phyloP scores from a whole-genome alignment of 176 grass and related monocot genomes.

The Zoysia pacifica region DNA sequence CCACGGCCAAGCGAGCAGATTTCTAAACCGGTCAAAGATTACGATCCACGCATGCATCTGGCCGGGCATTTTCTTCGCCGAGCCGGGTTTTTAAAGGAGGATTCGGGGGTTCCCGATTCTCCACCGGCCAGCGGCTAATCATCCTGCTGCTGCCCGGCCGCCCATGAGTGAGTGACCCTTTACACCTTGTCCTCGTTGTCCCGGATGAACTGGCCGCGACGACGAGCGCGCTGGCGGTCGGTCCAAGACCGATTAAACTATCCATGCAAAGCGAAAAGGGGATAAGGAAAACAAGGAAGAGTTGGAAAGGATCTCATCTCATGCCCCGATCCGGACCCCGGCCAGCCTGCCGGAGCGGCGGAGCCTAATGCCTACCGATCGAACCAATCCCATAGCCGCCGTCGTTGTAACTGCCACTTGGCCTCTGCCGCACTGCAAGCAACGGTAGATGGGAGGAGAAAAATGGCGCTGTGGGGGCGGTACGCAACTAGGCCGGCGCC shows the following conservation, averaged over 20 bases:
- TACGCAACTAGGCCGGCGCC: conserved; percentile 13
- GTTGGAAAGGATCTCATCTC: background rate
- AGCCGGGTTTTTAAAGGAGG: background rate
- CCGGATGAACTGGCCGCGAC: background rate
- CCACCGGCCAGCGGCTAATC: background rate
- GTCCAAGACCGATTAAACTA: conserved; percentile 17
- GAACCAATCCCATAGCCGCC: conserved; percentile 22
- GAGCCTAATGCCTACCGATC: background rate
- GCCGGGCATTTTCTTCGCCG: background rate
- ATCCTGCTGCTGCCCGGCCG: background rate
- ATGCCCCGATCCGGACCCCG: background rate
- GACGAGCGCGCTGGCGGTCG: conserved; percentile 4
- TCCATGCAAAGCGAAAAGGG: background rate
- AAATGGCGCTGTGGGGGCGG: conserved; percentile 7
- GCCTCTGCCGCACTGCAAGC: background rate
- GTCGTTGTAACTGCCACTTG: conserved; percentile 27
- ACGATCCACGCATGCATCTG: background rate
- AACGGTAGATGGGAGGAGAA: background rate
- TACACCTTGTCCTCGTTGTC: conserved; percentile 28
- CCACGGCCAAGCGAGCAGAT: background rate
- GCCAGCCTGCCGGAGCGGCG: too few relatives aligned
- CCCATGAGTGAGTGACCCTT: background rate
- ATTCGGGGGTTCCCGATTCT: background rate
- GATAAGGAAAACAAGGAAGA: background rate
- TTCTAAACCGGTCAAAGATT: conserved; percentile 22